Percentiles rank a stretch among this genome's conserved stretches.
Evolutionary conservation across 306 rosid species (phyloP).

Genomic region (Prunus mongolica): DNA sequence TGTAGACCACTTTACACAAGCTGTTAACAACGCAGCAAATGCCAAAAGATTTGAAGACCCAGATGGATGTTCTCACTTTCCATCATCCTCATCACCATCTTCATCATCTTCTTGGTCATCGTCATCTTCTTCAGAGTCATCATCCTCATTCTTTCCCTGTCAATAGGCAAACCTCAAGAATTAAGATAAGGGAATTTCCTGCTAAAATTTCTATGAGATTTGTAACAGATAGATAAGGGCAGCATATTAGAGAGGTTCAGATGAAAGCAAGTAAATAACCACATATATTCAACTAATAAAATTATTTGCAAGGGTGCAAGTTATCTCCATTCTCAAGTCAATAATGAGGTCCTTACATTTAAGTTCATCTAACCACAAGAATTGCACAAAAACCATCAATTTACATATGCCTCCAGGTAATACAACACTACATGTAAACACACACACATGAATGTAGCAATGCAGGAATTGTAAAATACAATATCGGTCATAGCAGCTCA

Average conservation of each 20-base stretch:
- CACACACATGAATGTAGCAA: neutral
- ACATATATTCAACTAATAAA: neutral
- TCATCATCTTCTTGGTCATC: conserved; percentile 58
- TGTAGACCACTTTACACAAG: conserved; percentile 47
- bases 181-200: neutral
- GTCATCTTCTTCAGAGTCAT: conserved; percentile 67
- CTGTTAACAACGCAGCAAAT: conserved; percentile 34
- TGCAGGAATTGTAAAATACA: neutral
- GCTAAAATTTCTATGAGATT: neutral
- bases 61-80: conserved; percentile 38
- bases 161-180: neutral
- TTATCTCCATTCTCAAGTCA: neutral
- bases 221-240: neutral
- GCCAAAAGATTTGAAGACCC: conserved; percentile 16
- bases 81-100: conserved; percentile 46
- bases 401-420: neutral
- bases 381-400: neutral
- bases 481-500: neutral
- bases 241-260: neutral
- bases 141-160: conserved; percentile 60
- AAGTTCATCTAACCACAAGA: neutral
- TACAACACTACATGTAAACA: neutral
- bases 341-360: neutral
- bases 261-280: neutral
- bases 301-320: neutral